Conservation (phyloP, 2,329 filamentous ascomycete genomes). For the Westerdykella sp. region DNA sequence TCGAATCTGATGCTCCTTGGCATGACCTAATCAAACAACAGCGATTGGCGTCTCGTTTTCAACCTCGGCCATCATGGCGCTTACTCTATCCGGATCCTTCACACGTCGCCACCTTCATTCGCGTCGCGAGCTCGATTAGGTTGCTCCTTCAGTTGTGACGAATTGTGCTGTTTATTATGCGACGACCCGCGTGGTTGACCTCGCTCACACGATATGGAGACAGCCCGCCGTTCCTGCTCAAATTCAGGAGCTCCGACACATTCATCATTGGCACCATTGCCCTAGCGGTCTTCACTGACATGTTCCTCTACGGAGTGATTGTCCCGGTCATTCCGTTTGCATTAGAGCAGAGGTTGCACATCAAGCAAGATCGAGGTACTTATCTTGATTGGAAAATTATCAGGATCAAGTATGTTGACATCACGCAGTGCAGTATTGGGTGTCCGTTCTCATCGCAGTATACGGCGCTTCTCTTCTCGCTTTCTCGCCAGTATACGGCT, state of each 20-base stretch:
- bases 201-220: constrained; percentile 25
- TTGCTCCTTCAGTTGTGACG: too few species aligned
- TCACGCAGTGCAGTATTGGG: constrained; percentile 57
- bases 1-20: too few species aligned
- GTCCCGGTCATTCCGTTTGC: constrained; percentile 69
- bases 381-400: not conserved
- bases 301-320: constrained; percentile 59
- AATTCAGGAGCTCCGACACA: constrained; percentile 26
- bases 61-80: too few species aligned
- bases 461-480: constrained; percentile 63
- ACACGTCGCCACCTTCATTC: too few species aligned
- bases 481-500: constrained; percentile 49
- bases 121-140: too few species aligned
- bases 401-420: not conserved
- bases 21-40: too few species aligned
- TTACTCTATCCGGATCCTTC: too few species aligned
- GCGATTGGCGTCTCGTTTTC: too few species aligned
- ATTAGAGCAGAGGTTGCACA: constrained; percentile 49
- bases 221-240: constrained; percentile 27
- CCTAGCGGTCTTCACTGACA: constrained; percentile 44
- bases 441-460: constrained; percentile 64
- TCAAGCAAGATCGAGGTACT: constrained; percentile 38
- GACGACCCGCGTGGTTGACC: constrained; percentile 21
- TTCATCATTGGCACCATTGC: constrained; percentile 33
- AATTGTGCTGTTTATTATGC: constrained; percentile 5